Base-by-base conservation (phyloP, 202 grass and related monocot genomes). In the Panicum virgatum region DNA sequence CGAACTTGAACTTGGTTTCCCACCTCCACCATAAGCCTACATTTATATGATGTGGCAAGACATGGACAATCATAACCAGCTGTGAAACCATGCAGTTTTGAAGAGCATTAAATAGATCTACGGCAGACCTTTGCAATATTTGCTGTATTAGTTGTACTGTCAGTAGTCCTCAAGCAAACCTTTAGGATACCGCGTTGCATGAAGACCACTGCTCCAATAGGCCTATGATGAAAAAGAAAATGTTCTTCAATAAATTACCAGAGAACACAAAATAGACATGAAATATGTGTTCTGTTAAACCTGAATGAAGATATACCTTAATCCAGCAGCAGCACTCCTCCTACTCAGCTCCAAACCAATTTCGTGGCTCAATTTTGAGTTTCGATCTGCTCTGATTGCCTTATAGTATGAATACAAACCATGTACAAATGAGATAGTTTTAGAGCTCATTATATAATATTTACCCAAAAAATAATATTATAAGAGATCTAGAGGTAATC, bases 161-260 rank as follows among this genome's bases (percentile, higher is more conserved):
- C 96, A 36, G 19, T 78, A 66, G 86, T 91, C 88, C 96, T 88
- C 85, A 98, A 89, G 81, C 92, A 98, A 72, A 98, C 84, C 75
- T 93, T 98, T 48, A 96, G 66, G 69, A 90, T 72, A 71, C 90
- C 79, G 26, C 87, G 83, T 83, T 98, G 89, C 85, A 98, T 90
- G 85, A 91, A 93, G 16, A 98, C 87, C 62, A 89, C 92, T 64
- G 92, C 96, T 80, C 96, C 92, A 67, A 98, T 93, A 29, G 96
- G 92, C 79, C 91, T 98, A 46, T 26, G 8, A 16, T 18, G 6
- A 26, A 86, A 77, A 78, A 3, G 15, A 37, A 48, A 68, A 37
- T 2, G 15, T 57, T 75, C 15, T 63, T 62, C 23, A 44, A 62
- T 36, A 45, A 83, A 73, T 32, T 18, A 80, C 26, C 29, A 44